Evolutionary conservation across 768 basidiomycete genomes (phyloP), one percentile per base, ranked within the genome.

Genomic region (Boletellus emodensis): DNA sequence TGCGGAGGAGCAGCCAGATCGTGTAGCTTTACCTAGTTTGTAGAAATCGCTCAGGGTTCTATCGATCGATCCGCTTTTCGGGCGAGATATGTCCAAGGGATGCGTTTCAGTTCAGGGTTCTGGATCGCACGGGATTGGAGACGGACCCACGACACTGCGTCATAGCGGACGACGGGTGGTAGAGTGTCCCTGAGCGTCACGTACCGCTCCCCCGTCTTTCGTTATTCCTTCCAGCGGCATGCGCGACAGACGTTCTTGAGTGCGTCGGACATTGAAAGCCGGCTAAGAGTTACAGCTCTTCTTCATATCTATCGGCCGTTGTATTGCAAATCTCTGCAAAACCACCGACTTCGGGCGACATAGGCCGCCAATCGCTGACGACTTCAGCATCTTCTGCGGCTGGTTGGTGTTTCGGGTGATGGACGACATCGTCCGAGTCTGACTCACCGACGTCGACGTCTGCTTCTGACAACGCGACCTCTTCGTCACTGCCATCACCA

Each of bases 331-430:
- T 48, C 26, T 37, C 51, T 44, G 56, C 58, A 52, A 58, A 61
- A 28, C 43, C 33, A 22, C 43, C 50, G 1, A 40, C 49, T 28
- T 66, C 74, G 22, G 72, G 70, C 38, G 70, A 72, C 50, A 64
- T 45, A 20, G 70, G 65, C 50, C 77, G 64, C 80, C 81, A 81
- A 52, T 73, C 72, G 46, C 75, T 72, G 33, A 79, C 58, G 33
- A 75, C 54, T 39, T 75, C 71, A 49, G 68, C 67, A 28, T 44
- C 66, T 17, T 62, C 66, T 18, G 44, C 44, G 30, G 37, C 17
- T 17, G 26, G 49, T 44, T 51, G 47, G 44, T 48, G 30, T 44
- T 33, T 56, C 44, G 49, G 39, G 13, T 14, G 37, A 7, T 17
- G 51, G 52, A 50, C 46, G 48, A 39, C 17, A 58, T 49, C 41